Conservation (phyloP, 2,329 filamentous ascomycete species). For the Eutypa lata region DNA sequence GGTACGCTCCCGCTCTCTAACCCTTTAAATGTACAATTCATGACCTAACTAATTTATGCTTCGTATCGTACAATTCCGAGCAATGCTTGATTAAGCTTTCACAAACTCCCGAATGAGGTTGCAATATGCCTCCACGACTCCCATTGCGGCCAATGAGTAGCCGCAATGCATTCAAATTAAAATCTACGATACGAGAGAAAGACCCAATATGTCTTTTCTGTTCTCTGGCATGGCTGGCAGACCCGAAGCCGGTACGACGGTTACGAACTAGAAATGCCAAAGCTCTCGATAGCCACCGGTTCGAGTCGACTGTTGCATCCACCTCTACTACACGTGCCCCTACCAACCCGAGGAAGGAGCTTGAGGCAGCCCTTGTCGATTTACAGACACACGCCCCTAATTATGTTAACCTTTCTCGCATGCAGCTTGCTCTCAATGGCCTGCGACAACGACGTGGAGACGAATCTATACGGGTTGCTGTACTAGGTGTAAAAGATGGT, state of each 20-base stretch:
- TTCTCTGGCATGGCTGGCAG: conserved; percentile 16
- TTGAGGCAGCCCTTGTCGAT: conserved; percentile 56
- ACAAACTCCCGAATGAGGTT: background rate
- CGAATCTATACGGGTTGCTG: conserved; percentile 57
- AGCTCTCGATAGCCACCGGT: conserved; percentile 17
- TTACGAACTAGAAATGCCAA: conserved; percentile 18
- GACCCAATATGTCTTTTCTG: conserved; percentile 29
- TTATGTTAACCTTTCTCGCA: conserved; percentile 64
- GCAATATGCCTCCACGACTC: conserved; percentile 28
- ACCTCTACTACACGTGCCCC: conserved; percentile 8
- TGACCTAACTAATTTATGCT: too few relatives aligned
- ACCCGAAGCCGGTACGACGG: conserved; percentile 6
- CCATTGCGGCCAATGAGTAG: conserved; percentile 24
- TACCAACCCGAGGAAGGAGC: conserved; percentile 43
- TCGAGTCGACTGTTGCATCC: conserved; percentile 17
- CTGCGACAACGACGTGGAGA: conserved; percentile 53
- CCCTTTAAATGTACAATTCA: too few relatives aligned
- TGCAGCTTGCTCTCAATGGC: conserved; percentile 69
- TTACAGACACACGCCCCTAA: conserved; percentile 60
- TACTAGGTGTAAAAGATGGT: conserved; percentile 46
- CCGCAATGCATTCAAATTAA: conserved; percentile 9
- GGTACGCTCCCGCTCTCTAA: too few relatives aligned
- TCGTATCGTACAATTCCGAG: too few relatives aligned
- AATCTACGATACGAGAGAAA: conserved; percentile 4
- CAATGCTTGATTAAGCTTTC: background rate